These are phyloP conservation scores for Capsicum rhomboideum DNA, from an alignment of 257 asterid genomes.

Conservation along the genomic window DNA sequence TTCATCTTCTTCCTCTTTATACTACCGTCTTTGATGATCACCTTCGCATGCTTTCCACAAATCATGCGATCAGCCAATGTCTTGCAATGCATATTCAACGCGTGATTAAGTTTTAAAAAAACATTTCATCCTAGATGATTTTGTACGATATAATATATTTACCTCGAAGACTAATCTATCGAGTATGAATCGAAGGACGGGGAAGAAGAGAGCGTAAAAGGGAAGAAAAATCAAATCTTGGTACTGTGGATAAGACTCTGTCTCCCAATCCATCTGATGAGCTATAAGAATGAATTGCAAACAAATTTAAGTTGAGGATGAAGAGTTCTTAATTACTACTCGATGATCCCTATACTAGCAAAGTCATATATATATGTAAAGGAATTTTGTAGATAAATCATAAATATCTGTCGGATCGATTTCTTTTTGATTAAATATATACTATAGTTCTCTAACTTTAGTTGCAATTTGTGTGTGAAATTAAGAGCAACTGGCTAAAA, in stretches of 20 bases:
- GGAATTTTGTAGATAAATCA: too few species aligned
- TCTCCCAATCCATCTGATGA: not conserved
- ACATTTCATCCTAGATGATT: not conserved
- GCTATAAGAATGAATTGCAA: not conserved
- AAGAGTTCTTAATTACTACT: too few species aligned
- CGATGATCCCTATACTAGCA: too few species aligned
- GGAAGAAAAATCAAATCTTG: constrained; percentile 10
- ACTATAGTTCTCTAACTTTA: too few species aligned
- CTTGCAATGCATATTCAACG: constrained; percentile 1
- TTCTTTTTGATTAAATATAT: too few species aligned
- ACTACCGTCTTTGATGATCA: too few species aligned
- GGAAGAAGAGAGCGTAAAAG: constrained; percentile 6
- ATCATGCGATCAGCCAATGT: constrained; percentile 9
- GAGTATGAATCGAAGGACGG: constrained; percentile 10
- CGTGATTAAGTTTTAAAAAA: not conserved
- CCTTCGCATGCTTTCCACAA: not conserved
- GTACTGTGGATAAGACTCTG: constrained; percentile 12
- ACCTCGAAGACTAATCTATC: constrained; percentile 21
- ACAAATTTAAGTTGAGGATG: not conserved
- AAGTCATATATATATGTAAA: too few species aligned
- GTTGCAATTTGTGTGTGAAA: too few species aligned
- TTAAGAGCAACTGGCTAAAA: too few species aligned
- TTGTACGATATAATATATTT: not conserved
- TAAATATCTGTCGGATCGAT: too few species aligned
- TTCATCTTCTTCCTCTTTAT: constrained; percentile 3